Percentiles rank a stretch among this genome's conserved stretches.
Conservation (phyloP, 2,329 filamentous ascomycete genomes). For the Onygenales sp. region DNA sequence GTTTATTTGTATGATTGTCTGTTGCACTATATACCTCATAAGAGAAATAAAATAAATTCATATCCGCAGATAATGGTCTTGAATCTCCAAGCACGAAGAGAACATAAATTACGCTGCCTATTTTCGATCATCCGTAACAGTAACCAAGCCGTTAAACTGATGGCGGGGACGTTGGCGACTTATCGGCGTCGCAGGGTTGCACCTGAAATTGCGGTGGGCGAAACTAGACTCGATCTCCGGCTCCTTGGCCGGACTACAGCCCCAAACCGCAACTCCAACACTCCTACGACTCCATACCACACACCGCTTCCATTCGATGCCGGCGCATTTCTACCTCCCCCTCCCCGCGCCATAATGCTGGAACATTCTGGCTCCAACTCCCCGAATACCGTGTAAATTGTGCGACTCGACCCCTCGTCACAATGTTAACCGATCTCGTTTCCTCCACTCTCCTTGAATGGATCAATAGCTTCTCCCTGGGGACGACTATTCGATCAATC, state of each 20-base stretch:
- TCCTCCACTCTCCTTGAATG: conserved; percentile 38
- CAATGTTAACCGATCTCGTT: conserved; percentile 37
- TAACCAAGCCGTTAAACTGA: neutral
- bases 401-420: conserved; percentile 10
- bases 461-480: conserved; percentile 37
- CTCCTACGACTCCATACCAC: neutral
- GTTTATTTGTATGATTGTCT: too few species aligned
- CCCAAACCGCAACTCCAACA: neutral
- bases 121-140: too few species aligned
- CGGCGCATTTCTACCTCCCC: neutral
- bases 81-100: too few species aligned
- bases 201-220: neutral
- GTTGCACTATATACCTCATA: too few species aligned
- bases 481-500: conserved; percentile 30
- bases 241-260: neutral
- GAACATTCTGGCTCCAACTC: neutral
- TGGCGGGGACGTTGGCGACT: neutral
- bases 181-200: neutral
- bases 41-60: too few species aligned
- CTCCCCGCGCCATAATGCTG: conserved; percentile 1
- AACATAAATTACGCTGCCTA: too few species aligned
- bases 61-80: too few species aligned
- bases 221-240: neutral
- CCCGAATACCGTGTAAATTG: neutral
- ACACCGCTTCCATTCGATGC: neutral